phyloP scores from a whole-genome alignment of 352 stramenopile species.

The Globisporangium parvum region DNA sequence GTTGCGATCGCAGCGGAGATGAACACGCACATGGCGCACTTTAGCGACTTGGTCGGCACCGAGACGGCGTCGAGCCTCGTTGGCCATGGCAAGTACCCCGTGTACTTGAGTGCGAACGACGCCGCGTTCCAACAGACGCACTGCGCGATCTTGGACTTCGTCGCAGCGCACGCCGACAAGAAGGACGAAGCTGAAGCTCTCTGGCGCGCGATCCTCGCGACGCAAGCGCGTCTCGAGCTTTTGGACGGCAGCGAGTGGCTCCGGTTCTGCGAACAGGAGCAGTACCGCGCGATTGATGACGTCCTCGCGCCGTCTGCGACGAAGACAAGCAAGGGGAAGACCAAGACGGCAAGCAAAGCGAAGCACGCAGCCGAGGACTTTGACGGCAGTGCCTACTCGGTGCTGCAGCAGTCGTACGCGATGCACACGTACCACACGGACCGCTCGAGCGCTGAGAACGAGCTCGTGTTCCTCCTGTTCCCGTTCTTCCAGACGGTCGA shows the following conservation, averaged over 20 bases:
- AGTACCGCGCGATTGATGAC: constrained; percentile 48
- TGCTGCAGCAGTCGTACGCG: constrained; percentile 82
- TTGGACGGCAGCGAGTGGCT: constrained; percentile 60
- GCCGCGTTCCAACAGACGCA: constrained; percentile 30
- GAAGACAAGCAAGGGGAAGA: constrained; percentile 12
- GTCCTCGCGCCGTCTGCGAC: constrained; percentile 16
- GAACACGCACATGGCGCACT: constrained; percentile 12
- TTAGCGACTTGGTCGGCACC: constrained; percentile 18
- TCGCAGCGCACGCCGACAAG: constrained; percentile 5
- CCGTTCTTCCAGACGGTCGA: constrained; percentile 66
- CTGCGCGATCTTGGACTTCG: constrained; percentile 15
- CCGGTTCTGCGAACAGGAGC: constrained; percentile 64
- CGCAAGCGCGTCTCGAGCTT: constrained; percentile 43
- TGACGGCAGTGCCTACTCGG: constrained; percentile 39
- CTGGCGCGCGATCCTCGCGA: constrained; percentile 31
- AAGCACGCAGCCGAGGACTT: constrained; percentile 20
- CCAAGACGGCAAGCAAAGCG: constrained; percentile 1
- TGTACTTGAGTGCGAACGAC: constrained; percentile 50
- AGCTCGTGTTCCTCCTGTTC: constrained; percentile 65
- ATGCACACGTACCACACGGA: constrained; percentile 73
- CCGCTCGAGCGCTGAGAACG: constrained; percentile 61
- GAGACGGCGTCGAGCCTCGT: constrained; percentile 1
- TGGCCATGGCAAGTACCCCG: constrained; percentile 16
- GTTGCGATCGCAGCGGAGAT: constrained; percentile 21
- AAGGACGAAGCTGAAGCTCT: constrained; percentile 22